Evolutionary conservation across 805 yeast genomes (phyloP), one percentile per base, ranked within the genome.

Genomic region (Tetrapisispora nanseiensis): DNA sequence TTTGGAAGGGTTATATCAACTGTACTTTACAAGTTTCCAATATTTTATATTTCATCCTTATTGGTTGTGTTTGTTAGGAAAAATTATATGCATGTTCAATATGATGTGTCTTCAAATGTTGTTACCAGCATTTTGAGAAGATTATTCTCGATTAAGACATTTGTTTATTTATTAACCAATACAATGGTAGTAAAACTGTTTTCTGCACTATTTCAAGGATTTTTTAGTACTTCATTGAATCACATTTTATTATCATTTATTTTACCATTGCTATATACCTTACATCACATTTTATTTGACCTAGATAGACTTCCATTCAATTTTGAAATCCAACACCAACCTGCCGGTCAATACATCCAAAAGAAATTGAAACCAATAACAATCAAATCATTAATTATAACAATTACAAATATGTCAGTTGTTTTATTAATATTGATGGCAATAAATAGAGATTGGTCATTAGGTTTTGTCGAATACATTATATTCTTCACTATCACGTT

Each of bases 261-360:
- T 20, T 51, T 70, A 7, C 72, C 77, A 0, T 24, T 67, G 0
- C 22, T 68, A 8, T 82, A 80, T 57, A 51, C 78, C 7, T 39
- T 66, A 2, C 77, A 74, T 45, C 81, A 74, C 52, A 51, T 74
- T 12, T 50, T 74, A 0, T 69, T 75, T 43, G 82, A 79, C 54
- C 64, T 75, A 46, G 78, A 78, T 57, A 68, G 75, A 44, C 61
- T 82, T 31, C 56, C 61, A 1, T 74, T 80, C 56, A 51, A 57
- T 2, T 62, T 66, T 44, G 70, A 67, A 2, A 49, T 49, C 16
- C 68, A 65, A 50, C 62, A 65, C 34, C 60, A 65, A 36, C 61
- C 61, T 29, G 70, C 72, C 32, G 68, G 61, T 44, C 41, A 43
- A 15, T 55, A 61, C 26, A 59, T 68, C 13, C 56, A 3, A 51